These are phyloP conservation scores for Botrytis fragariae DNA, from an alignment of 2,329 filamentous ascomycete genomes.

Conservation along the genomic window DNA sequence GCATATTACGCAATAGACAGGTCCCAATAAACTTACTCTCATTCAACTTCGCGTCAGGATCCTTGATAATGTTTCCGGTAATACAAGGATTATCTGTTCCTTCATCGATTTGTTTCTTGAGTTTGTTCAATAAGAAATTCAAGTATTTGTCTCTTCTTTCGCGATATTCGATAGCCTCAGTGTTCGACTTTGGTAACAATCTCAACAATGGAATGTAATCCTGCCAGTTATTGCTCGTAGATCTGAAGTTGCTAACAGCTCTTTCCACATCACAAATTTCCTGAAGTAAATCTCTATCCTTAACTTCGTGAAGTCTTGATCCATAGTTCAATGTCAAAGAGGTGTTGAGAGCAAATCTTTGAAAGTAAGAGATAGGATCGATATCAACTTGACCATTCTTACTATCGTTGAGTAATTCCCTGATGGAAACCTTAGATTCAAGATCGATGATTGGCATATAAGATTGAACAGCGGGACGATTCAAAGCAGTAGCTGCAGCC, in stretches of 20 bases:
- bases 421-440: constrained; percentile 69
- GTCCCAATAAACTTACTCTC: constrained; percentile 47
- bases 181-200: constrained; percentile 59
- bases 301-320: constrained; percentile 64
- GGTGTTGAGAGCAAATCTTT: constrained; percentile 74
- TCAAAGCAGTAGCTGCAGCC: constrained; percentile 74
- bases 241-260: constrained; percentile 71
- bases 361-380: constrained; percentile 71
- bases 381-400: constrained; percentile 61
- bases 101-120: constrained; percentile 59
- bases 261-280: constrained; percentile 77
- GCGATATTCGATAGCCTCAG: constrained; percentile 63
- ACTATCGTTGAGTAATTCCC: constrained; percentile 66
- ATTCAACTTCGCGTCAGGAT: constrained; percentile 65
- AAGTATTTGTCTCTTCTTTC: constrained; percentile 66
- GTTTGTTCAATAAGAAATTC: constrained; percentile 54
- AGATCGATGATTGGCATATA: constrained; percentile 83
- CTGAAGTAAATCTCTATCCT: constrained; percentile 63
- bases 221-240: constrained; percentile 80
- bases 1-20: constrained; percentile 37
- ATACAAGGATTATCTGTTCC: constrained; percentile 68
- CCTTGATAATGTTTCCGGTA: constrained; percentile 61
- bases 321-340: constrained; percentile 78
- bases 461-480: constrained; percentile 70
- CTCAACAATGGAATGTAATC: constrained; percentile 78